A percentile compares a stretch with the other conserved stretches of the same genome.
Conservation (phyloP, 495 filamentous ascomycete genomes). For the Xylaria scruposa region DNA sequence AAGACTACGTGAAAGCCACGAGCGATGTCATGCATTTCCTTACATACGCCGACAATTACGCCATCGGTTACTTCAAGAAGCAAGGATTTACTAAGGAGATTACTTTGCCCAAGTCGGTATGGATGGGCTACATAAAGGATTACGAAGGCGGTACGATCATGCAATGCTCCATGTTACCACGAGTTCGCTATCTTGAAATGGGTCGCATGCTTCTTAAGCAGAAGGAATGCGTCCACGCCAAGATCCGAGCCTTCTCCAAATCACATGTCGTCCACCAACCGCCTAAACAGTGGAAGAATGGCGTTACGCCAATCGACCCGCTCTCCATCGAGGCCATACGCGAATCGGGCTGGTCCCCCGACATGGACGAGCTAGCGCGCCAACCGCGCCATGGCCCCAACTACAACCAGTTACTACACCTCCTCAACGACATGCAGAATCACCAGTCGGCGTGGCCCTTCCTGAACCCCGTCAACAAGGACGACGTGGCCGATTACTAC, state of each 20-base stretch:
- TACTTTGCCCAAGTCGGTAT: conserved; percentile 83
- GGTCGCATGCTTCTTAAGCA: conserved; percentile 97
- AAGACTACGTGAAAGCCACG: conserved; percentile 98
- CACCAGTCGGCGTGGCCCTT: conserved; percentile 93
- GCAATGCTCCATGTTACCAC: conserved; percentile 97
- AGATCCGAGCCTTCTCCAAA: conserved; percentile 89
- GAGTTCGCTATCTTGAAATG: conserved; percentile 90
- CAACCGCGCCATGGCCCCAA: conserved; percentile 98
- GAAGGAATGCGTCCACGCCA: conserved; percentile 91
- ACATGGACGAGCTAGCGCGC: conserved; percentile 96
- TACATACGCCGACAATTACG: conserved; percentile 98
- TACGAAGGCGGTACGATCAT: conserved; percentile 99
- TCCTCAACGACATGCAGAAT: conserved; percentile 95
- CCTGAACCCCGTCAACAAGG: conserved; percentile 88
- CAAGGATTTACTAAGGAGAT: conserved; percentile 99
- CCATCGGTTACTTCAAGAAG: conserved; percentile 99
- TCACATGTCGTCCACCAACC: conserved; percentile 87
- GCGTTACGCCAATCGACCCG: conserved; percentile 74
- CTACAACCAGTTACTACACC: conserved; percentile 88
- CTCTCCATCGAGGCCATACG: conserved; percentile 82
- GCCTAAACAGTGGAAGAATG: conserved; percentile 84
- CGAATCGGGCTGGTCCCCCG: conserved; percentile 90
- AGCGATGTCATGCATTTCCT: conserved; percentile 98
- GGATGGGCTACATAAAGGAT: conserved; percentile 99
- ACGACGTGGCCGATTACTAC: conserved; percentile 97